These are phyloP conservation scores for Aaosphaeria arxii DNA, from an alignment of 2,329 filamentous ascomycete species.

Conservation along the genomic window DNA sequence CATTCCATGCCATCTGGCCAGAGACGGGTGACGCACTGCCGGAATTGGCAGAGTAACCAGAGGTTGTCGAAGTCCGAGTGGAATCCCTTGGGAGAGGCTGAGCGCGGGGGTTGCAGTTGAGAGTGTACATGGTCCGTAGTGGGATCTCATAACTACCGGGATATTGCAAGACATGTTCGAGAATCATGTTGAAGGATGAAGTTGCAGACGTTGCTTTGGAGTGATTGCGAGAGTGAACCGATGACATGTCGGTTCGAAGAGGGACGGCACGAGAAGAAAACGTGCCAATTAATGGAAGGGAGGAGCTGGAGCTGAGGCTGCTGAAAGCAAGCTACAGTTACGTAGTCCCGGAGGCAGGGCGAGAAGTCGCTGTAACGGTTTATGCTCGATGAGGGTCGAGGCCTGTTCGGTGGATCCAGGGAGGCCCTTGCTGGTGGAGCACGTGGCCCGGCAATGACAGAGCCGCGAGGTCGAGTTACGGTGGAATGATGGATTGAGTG, in stretches of 20 bases:
- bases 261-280: neutral
- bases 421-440: neutral
- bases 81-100: constrained; percentile 32
- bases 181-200: constrained; percentile 32
- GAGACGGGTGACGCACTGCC: constrained; percentile 36
- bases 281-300: neutral
- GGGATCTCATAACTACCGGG: constrained; percentile 64
- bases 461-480: no score
- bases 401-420: neutral
- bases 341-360: neutral
- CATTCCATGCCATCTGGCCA: constrained; percentile 28
- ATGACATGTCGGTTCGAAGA: constrained; percentile 19
- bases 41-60: constrained; percentile 15
- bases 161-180: constrained; percentile 54
- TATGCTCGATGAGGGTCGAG: neutral
- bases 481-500: no score
- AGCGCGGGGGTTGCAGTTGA: constrained; percentile 59
- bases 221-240: constrained; percentile 35
- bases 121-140: constrained; percentile 64
- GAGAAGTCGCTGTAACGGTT: neutral
- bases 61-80: constrained; percentile 31
- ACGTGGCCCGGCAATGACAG: no score
- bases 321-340: neutral
- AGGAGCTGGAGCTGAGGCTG: neutral
- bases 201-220: constrained; percentile 35